Evolutionary conservation across 1,139 yeast genomes (phyloP), one percentile per base, ranked within the genome.

Genomic region (Pneumocystis carinii): DNA sequence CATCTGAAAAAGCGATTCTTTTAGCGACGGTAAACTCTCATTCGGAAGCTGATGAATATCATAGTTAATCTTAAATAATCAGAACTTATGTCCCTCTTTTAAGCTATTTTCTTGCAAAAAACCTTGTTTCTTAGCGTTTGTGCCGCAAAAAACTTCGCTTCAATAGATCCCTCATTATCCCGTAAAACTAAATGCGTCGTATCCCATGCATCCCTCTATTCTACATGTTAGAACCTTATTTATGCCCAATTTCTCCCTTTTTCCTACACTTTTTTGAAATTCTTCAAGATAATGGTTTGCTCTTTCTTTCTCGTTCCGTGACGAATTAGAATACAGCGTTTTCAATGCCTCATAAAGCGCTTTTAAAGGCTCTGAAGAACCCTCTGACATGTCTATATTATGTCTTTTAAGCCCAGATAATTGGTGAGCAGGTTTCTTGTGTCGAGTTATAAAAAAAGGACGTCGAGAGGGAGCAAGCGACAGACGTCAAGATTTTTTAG

Each of bases 91-190:
- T 3, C 14, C 24, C 14, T 29, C n/a, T 36, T 19, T n/a, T 42
- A n/a, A 32, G 2, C 29, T n/a, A 63, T 64, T 12, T 48, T 48
- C 24, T 24, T 24, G 3, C 7, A 39, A 39, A 48, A 48, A 62
- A 70, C 76, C 71, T 90, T 90, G 56, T 90, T 85, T 67, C 96
- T 78, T 67, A 94, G 76, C 0, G 97, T 90, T 73, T 94, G 98
- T 0, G 97, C 87, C 10, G 94, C 87, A 76, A 94, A 92, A 69
- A 92, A 77, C 70, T 83, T 84, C 60, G 86, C 75, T 68, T 85
- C 86, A 35, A 80, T 66, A 14, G 78, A 68, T 41, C 64, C 60
- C n/a, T 66, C 63, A n/a, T 58, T 63, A 17, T 67, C 70, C 15
- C 68, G 66, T 17, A 77, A 69, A 10, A 76, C 70, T 32, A 70